Evolutionary conservation across 768 basidiomycete genomes (phyloP), one percentile per base, ranked within the genome.

Genomic region (Suillus luteus): DNA sequence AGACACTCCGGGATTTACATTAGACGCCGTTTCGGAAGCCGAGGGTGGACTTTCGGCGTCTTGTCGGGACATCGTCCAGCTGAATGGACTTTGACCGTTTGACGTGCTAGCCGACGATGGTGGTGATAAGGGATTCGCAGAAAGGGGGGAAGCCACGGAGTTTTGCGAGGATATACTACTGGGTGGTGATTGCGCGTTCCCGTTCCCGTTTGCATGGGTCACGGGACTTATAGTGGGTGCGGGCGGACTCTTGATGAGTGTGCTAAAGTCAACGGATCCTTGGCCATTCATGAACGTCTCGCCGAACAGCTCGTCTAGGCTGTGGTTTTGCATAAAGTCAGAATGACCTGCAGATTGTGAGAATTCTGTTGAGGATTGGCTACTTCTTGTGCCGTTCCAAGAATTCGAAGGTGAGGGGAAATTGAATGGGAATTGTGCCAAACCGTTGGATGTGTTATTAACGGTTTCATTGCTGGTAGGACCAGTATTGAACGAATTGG

Each of bases 141-240:
- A 69, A 54, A 69, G 68, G 49, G 63, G 44, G 1, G 62, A 48
- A 6, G 66, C 67, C 22, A 52, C 15, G 24, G 41, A 41, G n/a
- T 24, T 63, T 22, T 52, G 51, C 22, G 73, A 65, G 6, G 69
- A 58, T 27, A 61, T 31, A 15, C 66, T 31, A 44, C 69, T 63
- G 52, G 70, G 73, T 35, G 72, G 59, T 8, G 54, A 14, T n/a
- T 60, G 14, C 2, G 61, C 52, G 38, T 70, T 75, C 5, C 59
- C 52, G 27, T 69, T 75, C 5, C 59, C 66, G 46, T 75, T 74
- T 48, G 65, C 63, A 33, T 89, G 89, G 9, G 79, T 62, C 44
- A 90, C 79, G 1, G 90, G 89, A 65, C 84, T 87, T 44, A 86
- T n/a, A 12, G 54, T 41, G 2, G 73, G 70, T 51, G 67, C 49